Conservation (phyloP, 1,284 basidiomycete genomes). For the Sanghuangporus sanghuang region DNA sequence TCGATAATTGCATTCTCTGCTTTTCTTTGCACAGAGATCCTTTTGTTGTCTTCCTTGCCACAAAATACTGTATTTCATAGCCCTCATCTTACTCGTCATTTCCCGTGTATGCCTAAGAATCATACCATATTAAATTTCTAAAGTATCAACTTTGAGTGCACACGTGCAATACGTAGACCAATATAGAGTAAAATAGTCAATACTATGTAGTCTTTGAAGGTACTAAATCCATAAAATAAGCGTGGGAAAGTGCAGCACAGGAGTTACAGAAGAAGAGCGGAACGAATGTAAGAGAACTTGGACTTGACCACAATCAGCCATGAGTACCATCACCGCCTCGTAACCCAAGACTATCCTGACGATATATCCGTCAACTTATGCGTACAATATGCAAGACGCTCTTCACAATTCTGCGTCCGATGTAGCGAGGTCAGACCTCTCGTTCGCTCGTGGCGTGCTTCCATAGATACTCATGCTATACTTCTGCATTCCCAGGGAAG, state of each 20-base stretch:
- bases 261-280: neutral
- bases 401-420: slow-evolving; percentile 8
- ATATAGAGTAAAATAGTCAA: too few species aligned
- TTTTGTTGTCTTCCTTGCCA: neutral
- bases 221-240: neutral
- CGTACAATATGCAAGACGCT: slow-evolving; percentile 6
- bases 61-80: slow-evolving; percentile 9
- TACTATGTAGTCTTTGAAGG: too few species aligned
- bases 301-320: neutral
- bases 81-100: neutral
- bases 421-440: slow-evolving; percentile 8
- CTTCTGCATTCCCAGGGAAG: slow-evolving; percentile 44
- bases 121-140: too few species aligned
- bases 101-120: neutral
- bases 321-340: neutral
- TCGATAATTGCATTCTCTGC: neutral
- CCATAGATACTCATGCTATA: neutral
- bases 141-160: too few species aligned
- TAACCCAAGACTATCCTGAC: neutral
- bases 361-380: neutral
- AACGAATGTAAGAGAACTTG: neutral
- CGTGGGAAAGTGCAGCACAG: neutral
- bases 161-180: too few species aligned
- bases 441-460: neutral
- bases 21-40: neutral